Percentiles rank a stretch among this genome's conserved stretches.
Conservation (phyloP, 176 grass and related monocot genomes). For the Alopecurus myosuroides region DNA sequence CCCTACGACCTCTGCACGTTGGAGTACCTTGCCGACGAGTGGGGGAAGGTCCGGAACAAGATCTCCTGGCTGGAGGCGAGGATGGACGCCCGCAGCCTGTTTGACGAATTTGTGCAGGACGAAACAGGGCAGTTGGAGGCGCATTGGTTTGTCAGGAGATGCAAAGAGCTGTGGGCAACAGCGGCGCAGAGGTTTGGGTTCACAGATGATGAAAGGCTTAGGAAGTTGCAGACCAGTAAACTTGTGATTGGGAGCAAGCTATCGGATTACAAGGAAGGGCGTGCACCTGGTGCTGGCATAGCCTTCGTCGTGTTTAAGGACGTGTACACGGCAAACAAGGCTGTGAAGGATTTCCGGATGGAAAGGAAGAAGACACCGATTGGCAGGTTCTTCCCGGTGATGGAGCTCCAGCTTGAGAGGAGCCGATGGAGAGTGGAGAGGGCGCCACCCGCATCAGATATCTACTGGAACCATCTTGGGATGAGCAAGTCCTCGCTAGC, state of each 20-base stretch:
- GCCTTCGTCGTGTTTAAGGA: constrained; percentile 96
- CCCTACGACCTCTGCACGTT: constrained; percentile 83
- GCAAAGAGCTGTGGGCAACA: constrained; percentile 47
- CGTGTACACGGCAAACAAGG: constrained; percentile 91
- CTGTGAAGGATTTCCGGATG: constrained; percentile 82
- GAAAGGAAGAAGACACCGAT: constrained; percentile 75
- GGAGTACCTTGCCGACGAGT: constrained; percentile 60
- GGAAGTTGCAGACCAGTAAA: constrained; percentile 70
- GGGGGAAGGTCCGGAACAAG: constrained; percentile 63
- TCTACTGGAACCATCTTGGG: constrained; percentile 98
- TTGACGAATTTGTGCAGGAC: constrained; percentile 15
- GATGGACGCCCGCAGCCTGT: constrained; percentile 54
- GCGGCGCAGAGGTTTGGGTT: constrained; percentile 53
- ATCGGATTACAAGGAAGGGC: constrained; percentile 72
- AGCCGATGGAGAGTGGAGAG: constrained; percentile 90
- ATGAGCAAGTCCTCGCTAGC: constrained; percentile 70
- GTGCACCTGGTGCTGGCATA: constrained; percentile 70
- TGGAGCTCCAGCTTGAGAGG: constrained; percentile 90
- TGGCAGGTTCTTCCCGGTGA: constrained; percentile 79
- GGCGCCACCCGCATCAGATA: constrained; percentile 84
- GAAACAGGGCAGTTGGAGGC: neutral
- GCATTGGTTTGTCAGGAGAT: constrained; percentile 54
- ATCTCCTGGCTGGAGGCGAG: constrained; percentile 90
- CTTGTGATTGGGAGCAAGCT: constrained; percentile 68
- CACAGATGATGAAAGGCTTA: constrained; percentile 70